Evolutionary conservation across 108 stramenopile genomes (phyloP).

Genomic region (Skeletonema costatum): DNA sequence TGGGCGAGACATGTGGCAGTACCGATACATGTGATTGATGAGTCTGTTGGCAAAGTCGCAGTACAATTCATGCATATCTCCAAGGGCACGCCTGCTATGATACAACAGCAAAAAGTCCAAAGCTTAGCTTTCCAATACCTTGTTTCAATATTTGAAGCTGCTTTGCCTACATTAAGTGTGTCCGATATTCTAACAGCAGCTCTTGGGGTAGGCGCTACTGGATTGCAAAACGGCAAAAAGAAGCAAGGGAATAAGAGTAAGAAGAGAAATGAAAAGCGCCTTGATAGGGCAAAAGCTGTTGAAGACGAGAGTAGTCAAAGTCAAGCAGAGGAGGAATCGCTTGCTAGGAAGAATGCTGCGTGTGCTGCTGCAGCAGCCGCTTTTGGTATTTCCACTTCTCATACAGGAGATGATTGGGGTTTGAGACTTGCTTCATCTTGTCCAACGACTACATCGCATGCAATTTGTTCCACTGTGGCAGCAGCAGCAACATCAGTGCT

Average conservation of each 20-base stretch:
- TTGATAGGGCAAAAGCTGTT: slow-evolving; percentile 47
- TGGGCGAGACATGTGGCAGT: slow-evolving; percentile 79
- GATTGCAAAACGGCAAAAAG: slow-evolving; percentile 34
- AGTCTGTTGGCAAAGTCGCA: slow-evolving; percentile 31
- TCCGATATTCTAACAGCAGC: slow-evolving; percentile 66
- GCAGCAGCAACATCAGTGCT: slow-evolving; percentile 57
- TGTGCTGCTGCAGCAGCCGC: slow-evolving; percentile 49
- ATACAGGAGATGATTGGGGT: slow-evolving; percentile 12
- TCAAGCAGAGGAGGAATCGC: slow-evolving; percentile 59
- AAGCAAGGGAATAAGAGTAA: slow-evolving; percentile 68
- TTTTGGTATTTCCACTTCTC: slow-evolving; percentile 40
- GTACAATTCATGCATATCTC: slow-evolving; percentile 34
- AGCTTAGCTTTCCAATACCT: slow-evolving; percentile 59
- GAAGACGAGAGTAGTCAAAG: slow-evolving; percentile 20
- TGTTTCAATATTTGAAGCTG: slow-evolving; percentile 75
- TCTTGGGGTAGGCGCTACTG: slow-evolving; percentile 44
- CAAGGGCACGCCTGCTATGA: neutral
- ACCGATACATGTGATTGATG: slow-evolving; percentile 56
- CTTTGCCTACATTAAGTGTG: slow-evolving; percentile 53
- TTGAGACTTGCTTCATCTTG: slow-evolving; percentile 31
- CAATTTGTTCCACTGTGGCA: slow-evolving; percentile 56
- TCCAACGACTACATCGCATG: slow-evolving; percentile 27
- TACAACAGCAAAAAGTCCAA: slow-evolving; percentile 16
- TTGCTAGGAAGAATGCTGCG: slow-evolving; percentile 63
- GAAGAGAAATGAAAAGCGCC: slow-evolving; percentile 61